Evolutionary conservation across 305 asterid species (phyloP).

Genomic region (Rubia peregrina): DNA sequence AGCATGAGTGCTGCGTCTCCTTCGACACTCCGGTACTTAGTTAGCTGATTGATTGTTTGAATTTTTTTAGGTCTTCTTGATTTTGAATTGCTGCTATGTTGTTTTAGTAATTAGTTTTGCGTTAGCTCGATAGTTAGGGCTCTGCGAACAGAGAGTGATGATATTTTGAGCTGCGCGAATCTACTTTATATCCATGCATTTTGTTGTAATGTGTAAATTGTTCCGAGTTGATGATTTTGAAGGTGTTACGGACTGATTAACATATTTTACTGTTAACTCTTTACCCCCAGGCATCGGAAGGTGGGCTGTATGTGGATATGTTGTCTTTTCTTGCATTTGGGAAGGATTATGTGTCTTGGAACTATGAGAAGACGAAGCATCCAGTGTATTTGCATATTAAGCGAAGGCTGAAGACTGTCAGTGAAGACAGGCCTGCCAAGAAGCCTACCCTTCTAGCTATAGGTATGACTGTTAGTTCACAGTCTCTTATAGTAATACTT

Average conservation of each 20-base stretch:
- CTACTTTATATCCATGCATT: neutral
- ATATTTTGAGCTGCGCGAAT: neutral
- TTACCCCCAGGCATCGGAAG: constrained; percentile 76
- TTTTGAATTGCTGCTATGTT: neutral
- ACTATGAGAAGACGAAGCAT: constrained; percentile 79
- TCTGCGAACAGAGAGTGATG: neutral
- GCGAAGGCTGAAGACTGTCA: constrained; percentile 56
- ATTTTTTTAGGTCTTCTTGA: neutral
- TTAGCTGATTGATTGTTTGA: constrained; percentile 8
- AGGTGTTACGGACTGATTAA: neutral
- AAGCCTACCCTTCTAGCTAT: constrained; percentile 93
- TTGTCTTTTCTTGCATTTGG: constrained; percentile 87
- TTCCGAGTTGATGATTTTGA: neutral
- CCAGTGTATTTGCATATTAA: constrained; percentile 85
- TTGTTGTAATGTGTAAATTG: neutral
- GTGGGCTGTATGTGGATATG: constrained; percentile 91
- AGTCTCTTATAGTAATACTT: neutral
- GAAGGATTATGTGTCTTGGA: constrained; percentile 84
- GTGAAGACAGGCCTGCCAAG: constrained; percentile 88
- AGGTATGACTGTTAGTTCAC: constrained; percentile 35
- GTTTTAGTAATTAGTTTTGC: neutral
- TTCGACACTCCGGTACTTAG: constrained; percentile 77
- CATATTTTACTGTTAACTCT: neutral
- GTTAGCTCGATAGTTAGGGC: neutral
- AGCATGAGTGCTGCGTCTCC: constrained; percentile 92